Percentiles rank a stretch among this genome's conserved stretches.
These are phyloP conservation scores for Nitzschia palea DNA, from an alignment of 108 stramenopile species.

Conservation along the genomic window DNA sequence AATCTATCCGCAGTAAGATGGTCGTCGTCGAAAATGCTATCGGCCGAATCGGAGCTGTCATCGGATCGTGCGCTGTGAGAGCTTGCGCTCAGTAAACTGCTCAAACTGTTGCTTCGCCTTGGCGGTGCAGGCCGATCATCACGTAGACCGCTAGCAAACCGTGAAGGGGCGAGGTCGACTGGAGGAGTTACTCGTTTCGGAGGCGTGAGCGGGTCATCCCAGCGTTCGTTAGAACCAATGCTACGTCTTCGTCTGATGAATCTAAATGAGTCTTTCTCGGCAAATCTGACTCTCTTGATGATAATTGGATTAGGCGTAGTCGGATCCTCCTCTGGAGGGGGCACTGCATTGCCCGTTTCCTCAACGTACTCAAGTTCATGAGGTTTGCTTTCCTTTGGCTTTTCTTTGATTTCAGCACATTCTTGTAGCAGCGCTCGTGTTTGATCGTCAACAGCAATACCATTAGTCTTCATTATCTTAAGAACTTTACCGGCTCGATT, in stretches of 20 bases:
- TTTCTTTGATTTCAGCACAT: neutral
- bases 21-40: neutral
- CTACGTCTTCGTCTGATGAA: constrained; percentile 14
- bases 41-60: neutral
- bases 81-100: constrained; percentile 4
- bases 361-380: constrained; percentile 1
- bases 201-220: constrained; percentile 18
- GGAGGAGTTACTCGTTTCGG: constrained; percentile 4
- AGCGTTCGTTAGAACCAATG: constrained; percentile 14
- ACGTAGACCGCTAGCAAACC: constrained; percentile 8
- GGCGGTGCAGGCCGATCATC: constrained; percentile 12
- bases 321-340: neutral
- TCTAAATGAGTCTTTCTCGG: neutral
- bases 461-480: constrained; percentile 4
- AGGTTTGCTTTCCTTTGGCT: neutral
- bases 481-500: constrained; percentile 10
- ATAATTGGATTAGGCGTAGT: neutral
- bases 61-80: neutral
- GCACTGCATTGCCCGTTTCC: neutral
- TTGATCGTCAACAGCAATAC: neutral
- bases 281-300: constrained; percentile 11
- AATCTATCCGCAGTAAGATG: neutral
- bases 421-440: neutral
- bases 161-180: neutral
- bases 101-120: constrained; percentile 14